phyloP scores from a whole-genome alignment of 352 stramenopile genomes.

The Pythium brassicae region DNA sequence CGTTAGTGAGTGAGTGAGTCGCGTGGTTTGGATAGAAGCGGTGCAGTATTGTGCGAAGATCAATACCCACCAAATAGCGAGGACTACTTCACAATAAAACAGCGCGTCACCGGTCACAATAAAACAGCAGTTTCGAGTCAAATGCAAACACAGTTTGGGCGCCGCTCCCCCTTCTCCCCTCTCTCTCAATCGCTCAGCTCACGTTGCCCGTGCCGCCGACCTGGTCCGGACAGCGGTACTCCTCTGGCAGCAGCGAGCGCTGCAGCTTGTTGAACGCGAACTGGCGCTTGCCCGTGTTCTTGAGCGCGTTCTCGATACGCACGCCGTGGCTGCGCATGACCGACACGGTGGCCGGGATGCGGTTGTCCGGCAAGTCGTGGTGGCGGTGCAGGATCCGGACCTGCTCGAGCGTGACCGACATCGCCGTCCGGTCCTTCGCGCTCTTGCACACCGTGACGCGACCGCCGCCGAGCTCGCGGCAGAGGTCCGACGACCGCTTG shows the following conservation, averaged over 20 bases:
- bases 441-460: slow-evolving; percentile 96
- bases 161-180: too few relatives aligned
- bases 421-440: slow-evolving; percentile 97
- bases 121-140: too few relatives aligned
- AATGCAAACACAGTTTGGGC: too few relatives aligned
- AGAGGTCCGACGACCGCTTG: slow-evolving; percentile 75
- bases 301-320: slow-evolving; percentile 86
- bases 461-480: slow-evolving; percentile 84
- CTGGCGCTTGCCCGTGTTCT: slow-evolving; percentile 86
- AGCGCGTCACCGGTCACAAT: too few relatives aligned
- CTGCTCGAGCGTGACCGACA: slow-evolving; percentile 97
- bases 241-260: slow-evolving; percentile 78
- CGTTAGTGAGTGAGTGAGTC: neutral
- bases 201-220: slow-evolving; percentile 82
- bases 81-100: too few relatives aligned
- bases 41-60: too few relatives aligned
- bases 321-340: slow-evolving; percentile 87
- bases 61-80: too few relatives aligned
- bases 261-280: slow-evolving; percentile 90
- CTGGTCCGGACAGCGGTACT: slow-evolving; percentile 83
- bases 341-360: slow-evolving; percentile 74
- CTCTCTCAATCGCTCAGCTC: slow-evolving; percentile 33
- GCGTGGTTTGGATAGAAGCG: too few relatives aligned
- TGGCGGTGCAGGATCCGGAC: slow-evolving; percentile 82
- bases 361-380: slow-evolving; percentile 71